A percentile compares a stretch with the other conserved stretches of the same genome.
Evolutionary conservation across 306 rosid genomes (phyloP).

Genomic region (Luffa acutangula): DNA sequence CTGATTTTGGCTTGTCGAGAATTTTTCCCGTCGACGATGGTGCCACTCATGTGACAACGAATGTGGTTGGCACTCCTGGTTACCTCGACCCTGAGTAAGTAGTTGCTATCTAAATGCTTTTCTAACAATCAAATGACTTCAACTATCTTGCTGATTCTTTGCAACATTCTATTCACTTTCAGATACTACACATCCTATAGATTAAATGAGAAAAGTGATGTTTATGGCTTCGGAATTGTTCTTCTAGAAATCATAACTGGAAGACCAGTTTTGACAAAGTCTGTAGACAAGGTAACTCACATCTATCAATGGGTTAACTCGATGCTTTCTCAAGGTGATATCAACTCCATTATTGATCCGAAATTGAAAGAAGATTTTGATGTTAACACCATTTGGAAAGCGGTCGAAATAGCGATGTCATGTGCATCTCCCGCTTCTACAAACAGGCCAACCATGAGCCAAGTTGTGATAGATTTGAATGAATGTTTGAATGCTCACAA

Average conservation of each 20-base stretch:
- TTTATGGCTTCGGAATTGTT: conserved; percentile 12
- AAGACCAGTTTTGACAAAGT: conserved; percentile 6
- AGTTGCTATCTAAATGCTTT: neutral
- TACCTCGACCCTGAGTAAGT: conserved; percentile 18
- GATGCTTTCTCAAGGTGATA: conserved; percentile 11
- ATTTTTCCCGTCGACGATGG: conserved; percentile 6
- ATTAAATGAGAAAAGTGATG: conserved; percentile 12
- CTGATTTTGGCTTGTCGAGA: conserved; percentile 15
- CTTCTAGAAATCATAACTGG: conserved; percentile 12
- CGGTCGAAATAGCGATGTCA: conserved; percentile 10
- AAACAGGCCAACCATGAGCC: conserved; percentile 14
- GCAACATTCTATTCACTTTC: neutral
- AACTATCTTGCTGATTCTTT: neutral
- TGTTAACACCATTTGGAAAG: conserved; percentile 12
- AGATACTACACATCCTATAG: conserved; percentile 7
- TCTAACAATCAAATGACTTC: neutral
- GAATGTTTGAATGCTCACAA: conserved; percentile 5
- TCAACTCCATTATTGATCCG: conserved; percentile 3
- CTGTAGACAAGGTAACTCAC: neutral
- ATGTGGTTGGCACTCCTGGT: conserved; percentile 17
- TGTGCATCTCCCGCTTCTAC: neutral
- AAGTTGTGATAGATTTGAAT: conserved; percentile 8
- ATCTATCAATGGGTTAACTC: conserved; percentile 11
- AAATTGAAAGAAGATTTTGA: neutral
- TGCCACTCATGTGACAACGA: conserved; percentile 16